Base-by-base conservation (phyloP, 225 moss, liverwort and hornwort genomes). In the Marchantia polymorpha region DNA sequence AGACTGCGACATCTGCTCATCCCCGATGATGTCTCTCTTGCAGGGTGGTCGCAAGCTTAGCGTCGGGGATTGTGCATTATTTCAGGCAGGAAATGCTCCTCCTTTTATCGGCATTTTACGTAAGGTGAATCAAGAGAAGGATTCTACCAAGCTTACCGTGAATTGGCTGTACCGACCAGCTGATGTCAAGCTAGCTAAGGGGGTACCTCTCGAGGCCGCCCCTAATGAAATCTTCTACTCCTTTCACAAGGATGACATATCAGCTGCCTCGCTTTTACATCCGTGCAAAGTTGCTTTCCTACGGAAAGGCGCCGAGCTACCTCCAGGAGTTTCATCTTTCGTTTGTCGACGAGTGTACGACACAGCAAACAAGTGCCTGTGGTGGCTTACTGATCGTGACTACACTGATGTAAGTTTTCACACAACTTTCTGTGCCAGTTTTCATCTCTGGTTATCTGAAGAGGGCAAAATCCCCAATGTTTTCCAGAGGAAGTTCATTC, bases 341-440 rank as follows among this genome's bases (percentile, higher is more conserved):
- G 90, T 93, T 70, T 99, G 97, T 83, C 92, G 92, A 82, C 83
- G 97, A 85, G 97, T 99, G 30, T 99, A 93, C 80, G 97, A 99
- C 69, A 99, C 86, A 74, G 83, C 88, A 58, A 83, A 89, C 71
- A 90, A 92, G 81, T 90, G 94, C 82, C 88, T 99, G n/a, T 99
- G 95, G 94, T 99, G 97, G 97, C 97, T 99, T 39, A 92, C 97
- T 14, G 97, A 95, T 83, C 97, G 91, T 76, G 97, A 99, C 87
- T 99, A 94, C 78, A 93, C 92, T 80, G 92, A 99, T 92, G 94
- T 97, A 86, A 92, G 96, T 89, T 27, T 9, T 1, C 9, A 12
- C 2, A 56, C 39, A 39, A 39, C 39, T 39, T 39, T 2, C 39
- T 39, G 39, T 39, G 39, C 5, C 39, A 39, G 5, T 39, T 39